These are phyloP conservation scores for Xylaria digitata DNA, from an alignment of 2,329 filamentous ascomycete genomes.

Conservation along the genomic window DNA sequence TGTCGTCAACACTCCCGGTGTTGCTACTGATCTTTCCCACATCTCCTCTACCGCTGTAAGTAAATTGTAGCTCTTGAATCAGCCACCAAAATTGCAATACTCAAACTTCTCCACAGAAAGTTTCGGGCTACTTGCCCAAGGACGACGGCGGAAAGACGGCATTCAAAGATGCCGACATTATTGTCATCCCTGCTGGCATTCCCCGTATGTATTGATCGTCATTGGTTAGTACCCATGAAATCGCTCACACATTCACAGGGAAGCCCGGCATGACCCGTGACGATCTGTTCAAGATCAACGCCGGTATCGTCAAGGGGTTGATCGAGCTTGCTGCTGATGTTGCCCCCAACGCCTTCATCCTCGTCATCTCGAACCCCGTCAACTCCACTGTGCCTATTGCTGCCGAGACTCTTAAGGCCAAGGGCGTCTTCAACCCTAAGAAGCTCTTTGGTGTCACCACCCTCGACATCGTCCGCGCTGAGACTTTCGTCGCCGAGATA, in stretches of 20 bases:
- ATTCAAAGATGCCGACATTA: slow-evolving; percentile 92
- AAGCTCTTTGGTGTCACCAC: slow-evolving; percentile 98
- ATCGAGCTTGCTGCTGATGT: slow-evolving; percentile 88
- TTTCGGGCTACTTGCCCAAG: slow-evolving; percentile 87
- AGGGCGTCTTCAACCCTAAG: slow-evolving; percentile 93
- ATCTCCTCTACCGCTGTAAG: slow-evolving; percentile 88
- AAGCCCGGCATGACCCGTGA: slow-evolving; percentile 99
- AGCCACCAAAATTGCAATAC: slow-evolving; percentile 16
- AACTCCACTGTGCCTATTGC: slow-evolving; percentile 99
- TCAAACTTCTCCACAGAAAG: slow-evolving; percentile 69
- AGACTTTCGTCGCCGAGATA: slow-evolving; percentile 93
- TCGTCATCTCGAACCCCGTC: slow-evolving; percentile 99
- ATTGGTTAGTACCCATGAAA: slow-evolving; percentile 23
- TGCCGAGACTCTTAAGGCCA: slow-evolving; percentile 94
- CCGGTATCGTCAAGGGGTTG: slow-evolving; percentile 94
- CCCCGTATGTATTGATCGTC: slow-evolving; percentile 74
- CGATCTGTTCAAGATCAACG: slow-evolving; percentile 99
- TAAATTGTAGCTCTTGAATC: slow-evolving; percentile 15
- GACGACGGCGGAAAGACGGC: slow-evolving; percentile 87
- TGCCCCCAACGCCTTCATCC: slow-evolving; percentile 91
- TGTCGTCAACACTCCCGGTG: slow-evolving; percentile 98
- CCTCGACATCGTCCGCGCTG: slow-evolving; percentile 95
- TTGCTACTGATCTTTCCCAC: slow-evolving; percentile 95
- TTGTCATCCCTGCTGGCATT: slow-evolving; percentile 97
- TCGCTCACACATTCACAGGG: slow-evolving; percentile 65